Evolutionary conservation across 2,329 filamentous ascomycete species (phyloP).

Genomic region (Colletotrichum tropicicola): DNA sequence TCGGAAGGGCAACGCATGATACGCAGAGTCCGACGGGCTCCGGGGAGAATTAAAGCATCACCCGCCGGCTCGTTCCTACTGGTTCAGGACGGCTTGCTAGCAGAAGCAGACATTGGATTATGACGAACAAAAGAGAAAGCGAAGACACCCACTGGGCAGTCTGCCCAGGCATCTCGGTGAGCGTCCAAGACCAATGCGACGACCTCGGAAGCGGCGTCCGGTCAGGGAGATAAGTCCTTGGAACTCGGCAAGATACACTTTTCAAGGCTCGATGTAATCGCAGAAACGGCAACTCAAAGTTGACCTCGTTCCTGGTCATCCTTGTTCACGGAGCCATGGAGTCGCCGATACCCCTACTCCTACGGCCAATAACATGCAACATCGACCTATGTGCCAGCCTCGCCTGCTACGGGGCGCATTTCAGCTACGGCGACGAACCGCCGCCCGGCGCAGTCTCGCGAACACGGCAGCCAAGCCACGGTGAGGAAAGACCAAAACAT

Average conservation of each 20-base stretch:
- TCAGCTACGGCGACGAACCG: too few species aligned
- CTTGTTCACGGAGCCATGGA: neutral
- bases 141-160: neutral
- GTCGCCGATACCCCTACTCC: neutral
- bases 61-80: neutral
- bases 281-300: slow-evolving; percentile 1
- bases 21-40: neutral
- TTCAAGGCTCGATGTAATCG: neutral
- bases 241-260: neutral
- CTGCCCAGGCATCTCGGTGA: neutral
- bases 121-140: neutral
- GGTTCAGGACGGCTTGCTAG: neutral
- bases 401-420: neutral
- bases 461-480: neutral
- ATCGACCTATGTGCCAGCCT: neutral
- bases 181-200: neutral
- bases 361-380: neutral
- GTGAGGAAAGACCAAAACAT: neutral
- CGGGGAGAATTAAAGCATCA: neutral
- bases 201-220: neutral
- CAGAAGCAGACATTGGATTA: neutral
- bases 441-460: neutral
- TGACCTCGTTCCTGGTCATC: neutral
- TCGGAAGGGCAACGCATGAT: slow-evolving; percentile 5
- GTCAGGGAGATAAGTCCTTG: neutral